A percentile compares a stretch with the other conserved stretches of the same genome.
Evolutionary conservation across 2,329 filamentous ascomycete species (phyloP).

Genomic region (Tolypocladium guangdongense): DNA sequence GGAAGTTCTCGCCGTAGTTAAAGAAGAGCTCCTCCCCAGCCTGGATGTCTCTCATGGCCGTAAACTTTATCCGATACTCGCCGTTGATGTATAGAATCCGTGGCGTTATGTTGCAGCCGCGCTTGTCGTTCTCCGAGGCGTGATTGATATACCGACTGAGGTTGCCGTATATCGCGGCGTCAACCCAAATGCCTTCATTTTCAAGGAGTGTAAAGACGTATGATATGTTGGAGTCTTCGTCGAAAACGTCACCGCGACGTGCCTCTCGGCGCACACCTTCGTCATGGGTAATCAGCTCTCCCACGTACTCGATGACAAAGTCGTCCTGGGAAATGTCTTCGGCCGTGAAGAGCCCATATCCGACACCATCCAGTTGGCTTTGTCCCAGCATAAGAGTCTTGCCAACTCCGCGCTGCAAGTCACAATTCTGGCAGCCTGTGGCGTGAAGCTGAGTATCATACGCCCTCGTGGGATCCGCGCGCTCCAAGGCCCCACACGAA

Average conservation of each 20-base stretch:
- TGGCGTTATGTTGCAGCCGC: slow-evolving; percentile 51
- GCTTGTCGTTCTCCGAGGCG: slow-evolving; percentile 38
- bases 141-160: slow-evolving; percentile 80
- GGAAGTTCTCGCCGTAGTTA: slow-evolving; percentile 64
- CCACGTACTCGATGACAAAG: slow-evolving; percentile 74
- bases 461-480: slow-evolving; percentile 58
- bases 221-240: slow-evolving; percentile 50
- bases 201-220: slow-evolving; percentile 53
- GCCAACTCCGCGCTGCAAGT: slow-evolving; percentile 55
- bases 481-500: slow-evolving; percentile 56
- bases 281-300: slow-evolving; percentile 61
- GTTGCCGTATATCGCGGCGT: slow-evolving; percentile 68
- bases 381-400: slow-evolving; percentile 59
- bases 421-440: slow-evolving; percentile 60
- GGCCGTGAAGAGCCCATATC: slow-evolving; percentile 65
- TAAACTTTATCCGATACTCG: slow-evolving; percentile 66
- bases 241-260: slow-evolving; percentile 47
- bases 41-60: slow-evolving; percentile 53
- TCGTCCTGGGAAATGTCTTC: slow-evolving; percentile 56
- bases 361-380: slow-evolving; percentile 56
- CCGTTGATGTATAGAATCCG: slow-evolving; percentile 64
- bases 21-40: slow-evolving; percentile 72
- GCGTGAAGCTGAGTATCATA: slow-evolving; percentile 45
- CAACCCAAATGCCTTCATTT: slow-evolving; percentile 55
- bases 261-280: slow-evolving; percentile 60